Conservation (phyloP, 2,329 filamentous ascomycete genomes). For the Diaporthe citriasiana region DNA sequence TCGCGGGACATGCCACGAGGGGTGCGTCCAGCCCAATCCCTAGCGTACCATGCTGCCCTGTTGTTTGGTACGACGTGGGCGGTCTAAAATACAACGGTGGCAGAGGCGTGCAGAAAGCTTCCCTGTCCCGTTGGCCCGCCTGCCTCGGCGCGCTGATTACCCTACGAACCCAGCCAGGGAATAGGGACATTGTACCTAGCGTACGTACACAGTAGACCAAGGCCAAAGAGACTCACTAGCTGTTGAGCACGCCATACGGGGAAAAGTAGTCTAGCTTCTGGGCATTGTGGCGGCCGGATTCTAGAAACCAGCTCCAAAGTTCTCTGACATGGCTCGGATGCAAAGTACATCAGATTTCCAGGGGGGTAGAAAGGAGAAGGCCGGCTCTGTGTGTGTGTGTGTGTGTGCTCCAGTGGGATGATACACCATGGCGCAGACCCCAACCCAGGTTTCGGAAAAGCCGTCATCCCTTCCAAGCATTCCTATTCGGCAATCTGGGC, state of each 20-base stretch:
- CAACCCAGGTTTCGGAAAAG: conserved; percentile 24
- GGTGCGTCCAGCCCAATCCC: conserved; percentile 17
- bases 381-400: not conserved
- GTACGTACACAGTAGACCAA: not conserved
- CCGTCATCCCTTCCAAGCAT: not conserved
- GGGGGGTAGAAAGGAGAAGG: not conserved
- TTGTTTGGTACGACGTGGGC: conserved; percentile 28
- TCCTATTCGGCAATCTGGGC: not conserved
- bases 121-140: conserved; percentile 5
- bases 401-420: not conserved
- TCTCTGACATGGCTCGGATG: conserved; percentile 20
- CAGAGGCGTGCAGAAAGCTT: not conserved
- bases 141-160: not conserved
- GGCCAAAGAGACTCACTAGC: too few relatives aligned
- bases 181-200: not conserved
- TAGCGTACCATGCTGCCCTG: conserved; percentile 17
- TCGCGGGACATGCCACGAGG: conserved; percentile 28
- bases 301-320: not conserved
- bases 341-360: conserved; percentile 3
- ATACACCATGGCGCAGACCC: conserved; percentile 14
- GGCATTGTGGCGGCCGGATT: not conserved
- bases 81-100: conserved; percentile 19
- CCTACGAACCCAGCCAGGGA: not conserved
- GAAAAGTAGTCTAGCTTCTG: not conserved
- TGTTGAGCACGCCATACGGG: not conserved